phyloP scores from a whole-genome alignment of 2,329 filamentous ascomycete genomes.

The Scedosporium boydii region DNA sequence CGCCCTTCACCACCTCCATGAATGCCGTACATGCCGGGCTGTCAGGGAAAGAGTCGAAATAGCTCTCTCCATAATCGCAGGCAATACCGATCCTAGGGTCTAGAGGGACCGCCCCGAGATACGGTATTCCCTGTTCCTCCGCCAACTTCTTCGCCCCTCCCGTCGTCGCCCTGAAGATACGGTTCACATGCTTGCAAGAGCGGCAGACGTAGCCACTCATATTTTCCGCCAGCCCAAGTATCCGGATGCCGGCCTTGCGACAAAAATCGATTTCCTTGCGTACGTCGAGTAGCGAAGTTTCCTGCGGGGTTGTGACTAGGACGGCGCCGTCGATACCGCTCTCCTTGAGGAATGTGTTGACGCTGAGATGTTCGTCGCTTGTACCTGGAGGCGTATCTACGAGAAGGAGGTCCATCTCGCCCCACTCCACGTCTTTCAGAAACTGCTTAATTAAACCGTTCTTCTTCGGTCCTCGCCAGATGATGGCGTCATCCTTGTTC shows the following conservation, averaged over 20 bases:
- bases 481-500: conserved; percentile 85
- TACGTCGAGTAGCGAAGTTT: conserved; percentile 85
- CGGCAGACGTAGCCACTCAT: conserved; percentile 98
- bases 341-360: conserved; percentile 85
- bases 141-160: conserved; percentile 76
- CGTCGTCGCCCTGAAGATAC: conserved; percentile 88
- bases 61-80: conserved; percentile 95
- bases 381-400: conserved; percentile 96
- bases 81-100: conserved; percentile 94
- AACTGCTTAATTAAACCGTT: conserved; percentile 98
- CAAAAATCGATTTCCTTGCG: conserved; percentile 98
- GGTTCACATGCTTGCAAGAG: conserved; percentile 69
- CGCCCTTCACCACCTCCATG: conserved; percentile 64
- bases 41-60: conserved; percentile 87
- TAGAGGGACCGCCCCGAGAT: conserved; percentile 79
- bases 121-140: conserved; percentile 78
- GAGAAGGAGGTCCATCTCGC: conserved; percentile 82
- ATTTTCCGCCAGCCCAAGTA: conserved; percentile 90
- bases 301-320: conserved; percentile 88
- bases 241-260: conserved; percentile 78
- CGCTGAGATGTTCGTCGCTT: conserved; percentile 87
- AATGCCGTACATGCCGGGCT: conserved; percentile 83
- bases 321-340: conserved; percentile 90
- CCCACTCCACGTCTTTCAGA: conserved; percentile 96
- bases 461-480: conserved; percentile 97